Base-by-base conservation (phyloP, 2,329 filamentous ascomycete species). In the Aspergillus novofumigatus region DNA sequence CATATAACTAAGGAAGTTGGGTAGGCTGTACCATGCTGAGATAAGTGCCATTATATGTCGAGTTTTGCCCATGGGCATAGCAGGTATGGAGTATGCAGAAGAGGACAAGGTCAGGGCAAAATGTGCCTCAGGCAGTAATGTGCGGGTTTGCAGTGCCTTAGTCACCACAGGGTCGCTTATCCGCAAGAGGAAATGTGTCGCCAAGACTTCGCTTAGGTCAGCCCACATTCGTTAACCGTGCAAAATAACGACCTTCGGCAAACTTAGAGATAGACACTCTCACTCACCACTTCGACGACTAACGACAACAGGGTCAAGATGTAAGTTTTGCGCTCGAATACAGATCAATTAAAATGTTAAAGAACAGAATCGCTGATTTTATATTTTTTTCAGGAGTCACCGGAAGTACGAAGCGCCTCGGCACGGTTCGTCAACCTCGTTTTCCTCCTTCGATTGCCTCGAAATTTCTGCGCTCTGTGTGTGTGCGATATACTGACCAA, bases 341-440 rank as follows among this genome's bases (percentile, higher is more conserved):
- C 44, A 17, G 20, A 23, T 47, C 23, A 47, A 47, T 47, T 17
- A 23, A 26, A 11, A 26, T 47, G 4, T 47, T 50, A 51, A 41
- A 32, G 49, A 59, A 62, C 51, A 45, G 54, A 62, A 65, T 70
- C 59, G 59, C 69, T 74, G 59, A 75, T 62, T 53, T 54, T 29
- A 42, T 44, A 65, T 58, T 54, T 57, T 57, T 59, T 66, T 28
- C 60, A 79, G 77, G 77, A 78, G 76, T 77, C 85, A 87, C 81
- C 79, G 83, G 73, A 87, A 87, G 80, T 87, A 83, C 80, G 86
- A 95, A 86, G 92, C 92, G 78, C 92, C 92, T 77, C 90, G 93
- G 79, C 93, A 97, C 84, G 94, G 93, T 81, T 92, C 88, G 78
- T 84, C 94, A 77, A 87, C 86, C 69, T 90, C 84, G 80, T 80